phyloP scores from a whole-genome alignment of 2,329 filamentous ascomycete genomes.

The Arthrobotrys pseudoclavata region DNA sequence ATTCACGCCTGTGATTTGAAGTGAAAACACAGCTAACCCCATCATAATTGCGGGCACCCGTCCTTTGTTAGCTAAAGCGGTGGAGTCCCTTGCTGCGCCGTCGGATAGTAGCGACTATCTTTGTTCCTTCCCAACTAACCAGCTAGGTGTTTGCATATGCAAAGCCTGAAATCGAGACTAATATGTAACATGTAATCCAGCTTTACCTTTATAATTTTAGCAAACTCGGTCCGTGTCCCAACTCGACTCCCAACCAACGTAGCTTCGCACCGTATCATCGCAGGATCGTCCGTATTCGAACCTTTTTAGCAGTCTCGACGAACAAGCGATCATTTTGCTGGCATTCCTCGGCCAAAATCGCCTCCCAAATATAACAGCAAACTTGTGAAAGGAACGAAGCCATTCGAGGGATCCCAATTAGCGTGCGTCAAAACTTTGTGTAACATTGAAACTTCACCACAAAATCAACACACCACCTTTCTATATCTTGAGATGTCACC shows the following conservation, averaged over 20 bases:
- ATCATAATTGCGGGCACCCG: not conserved
- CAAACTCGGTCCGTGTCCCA: too few species aligned
- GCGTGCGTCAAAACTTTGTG: not conserved
- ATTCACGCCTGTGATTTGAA: not conserved
- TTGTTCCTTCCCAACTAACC: not conserved
- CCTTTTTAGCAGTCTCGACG: too few species aligned
- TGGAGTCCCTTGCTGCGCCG: not conserved
- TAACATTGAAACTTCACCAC: constrained; percentile 7
- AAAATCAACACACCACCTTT: constrained; percentile 14
- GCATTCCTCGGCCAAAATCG: not conserved
- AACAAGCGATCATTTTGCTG: too few species aligned
- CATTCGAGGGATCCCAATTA: not conserved
- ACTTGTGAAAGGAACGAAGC: not conserved
- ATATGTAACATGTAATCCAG: too few species aligned
- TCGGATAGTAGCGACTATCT: not conserved
- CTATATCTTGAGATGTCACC: not conserved
- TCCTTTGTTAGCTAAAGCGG: not conserved
- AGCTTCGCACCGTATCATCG: too few species aligned
- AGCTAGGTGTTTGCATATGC: too few species aligned
- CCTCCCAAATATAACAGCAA: not conserved
- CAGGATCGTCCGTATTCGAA: too few species aligned
- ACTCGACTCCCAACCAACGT: too few species aligned
- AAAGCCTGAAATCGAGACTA: too few species aligned
- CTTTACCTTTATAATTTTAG: too few species aligned
- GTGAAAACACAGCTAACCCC: not conserved